Evolutionary conservation across 2,329 filamentous ascomycete genomes (phyloP).

Genomic region (Penicillium verrucosum): DNA sequence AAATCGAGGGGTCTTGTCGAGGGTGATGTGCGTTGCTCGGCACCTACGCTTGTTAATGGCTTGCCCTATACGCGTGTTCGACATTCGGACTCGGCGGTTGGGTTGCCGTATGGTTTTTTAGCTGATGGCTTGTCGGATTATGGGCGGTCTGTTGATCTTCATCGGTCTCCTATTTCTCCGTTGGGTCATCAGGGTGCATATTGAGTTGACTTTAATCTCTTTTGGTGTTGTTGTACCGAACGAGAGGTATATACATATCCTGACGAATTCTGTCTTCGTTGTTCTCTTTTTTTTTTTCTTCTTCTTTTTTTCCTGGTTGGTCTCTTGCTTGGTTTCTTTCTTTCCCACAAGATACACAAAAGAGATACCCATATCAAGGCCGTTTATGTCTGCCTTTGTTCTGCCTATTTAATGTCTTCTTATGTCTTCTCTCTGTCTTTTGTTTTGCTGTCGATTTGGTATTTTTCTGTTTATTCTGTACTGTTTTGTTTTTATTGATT

Average conservation of each 20-base stretch:
- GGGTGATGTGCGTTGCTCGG: constrained; percentile 23
- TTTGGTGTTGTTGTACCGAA: not conserved
- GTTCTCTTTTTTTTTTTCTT: not conserved
- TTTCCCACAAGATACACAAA: constrained; percentile 5
- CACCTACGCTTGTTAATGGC: constrained; percentile 39
- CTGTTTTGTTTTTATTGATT: not conserved
- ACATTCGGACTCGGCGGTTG: constrained; percentile 13
- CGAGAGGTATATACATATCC: not conserved
- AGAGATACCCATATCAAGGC: constrained; percentile 11
- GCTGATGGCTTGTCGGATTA: constrained; percentile 23
- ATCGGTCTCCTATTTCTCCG: constrained; percentile 25
- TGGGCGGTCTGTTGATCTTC: constrained; percentile 16
- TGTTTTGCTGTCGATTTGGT: not conserved
- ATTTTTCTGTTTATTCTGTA: not conserved
- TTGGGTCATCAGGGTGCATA: constrained; percentile 24
- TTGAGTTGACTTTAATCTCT: constrained; percentile 1
- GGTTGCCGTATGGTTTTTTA: constrained; percentile 18
- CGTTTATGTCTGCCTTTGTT: not conserved
- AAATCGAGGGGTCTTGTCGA: constrained; percentile 16
- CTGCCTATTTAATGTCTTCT: not conserved
- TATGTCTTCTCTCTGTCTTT: not conserved
- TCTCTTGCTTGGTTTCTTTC: constrained; percentile 5
- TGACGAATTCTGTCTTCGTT: not conserved
- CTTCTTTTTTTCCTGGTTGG: not conserved
- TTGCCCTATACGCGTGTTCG: constrained; percentile 39